Percentiles rank a stretch among this genome's conserved stretches.
These are phyloP conservation scores for Neopestalotiopsis sp. DNA, from an alignment of 2,329 filamentous ascomycete genomes.

Conservation along the genomic window DNA sequence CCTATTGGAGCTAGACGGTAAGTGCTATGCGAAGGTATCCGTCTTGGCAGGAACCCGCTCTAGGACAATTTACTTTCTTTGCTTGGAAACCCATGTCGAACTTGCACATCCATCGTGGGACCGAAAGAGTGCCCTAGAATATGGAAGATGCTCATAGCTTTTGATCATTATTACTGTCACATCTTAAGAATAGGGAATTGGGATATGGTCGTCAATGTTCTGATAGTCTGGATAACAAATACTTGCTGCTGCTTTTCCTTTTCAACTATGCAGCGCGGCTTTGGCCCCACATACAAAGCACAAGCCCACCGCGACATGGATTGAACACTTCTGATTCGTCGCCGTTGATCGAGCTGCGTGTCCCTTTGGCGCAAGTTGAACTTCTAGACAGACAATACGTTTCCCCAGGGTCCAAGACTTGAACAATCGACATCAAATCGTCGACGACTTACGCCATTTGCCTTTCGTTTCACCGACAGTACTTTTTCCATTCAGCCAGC, in stretches of 20 bases:
- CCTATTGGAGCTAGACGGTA: background rate
- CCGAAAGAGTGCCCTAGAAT: background rate
- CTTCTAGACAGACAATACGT: slow-evolving; percentile 7
- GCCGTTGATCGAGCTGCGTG: slow-evolving; percentile 15
- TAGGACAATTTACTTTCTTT: background rate
- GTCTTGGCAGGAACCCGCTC: slow-evolving; percentile 9
- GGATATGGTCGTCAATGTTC: too few relatives aligned
- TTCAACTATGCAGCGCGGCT: background rate
- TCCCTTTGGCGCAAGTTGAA: slow-evolving; percentile 16
- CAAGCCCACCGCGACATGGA: slow-evolving; percentile 6
- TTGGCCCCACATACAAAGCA: slow-evolving; percentile 12
- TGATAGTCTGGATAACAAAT: background rate
- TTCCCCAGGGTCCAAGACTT: slow-evolving; percentile 24
- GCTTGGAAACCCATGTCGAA: background rate
- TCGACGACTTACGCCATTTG: background rate
- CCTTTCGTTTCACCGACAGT: background rate
- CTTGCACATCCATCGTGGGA: background rate
- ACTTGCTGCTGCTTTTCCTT: background rate
- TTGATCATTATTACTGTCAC: too few relatives aligned
- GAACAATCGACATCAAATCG: background rate
- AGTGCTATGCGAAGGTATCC: background rate
- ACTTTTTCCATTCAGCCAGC: background rate
- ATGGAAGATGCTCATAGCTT: background rate
- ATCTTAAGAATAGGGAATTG: too few relatives aligned
- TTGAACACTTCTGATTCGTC: slow-evolving; percentile 14